A percentile compares a stretch with the other conserved stretches of the same genome.
Conservation (phyloP, 2,329 filamentous ascomycete genomes). For the Ophiostoma perfectum region DNA sequence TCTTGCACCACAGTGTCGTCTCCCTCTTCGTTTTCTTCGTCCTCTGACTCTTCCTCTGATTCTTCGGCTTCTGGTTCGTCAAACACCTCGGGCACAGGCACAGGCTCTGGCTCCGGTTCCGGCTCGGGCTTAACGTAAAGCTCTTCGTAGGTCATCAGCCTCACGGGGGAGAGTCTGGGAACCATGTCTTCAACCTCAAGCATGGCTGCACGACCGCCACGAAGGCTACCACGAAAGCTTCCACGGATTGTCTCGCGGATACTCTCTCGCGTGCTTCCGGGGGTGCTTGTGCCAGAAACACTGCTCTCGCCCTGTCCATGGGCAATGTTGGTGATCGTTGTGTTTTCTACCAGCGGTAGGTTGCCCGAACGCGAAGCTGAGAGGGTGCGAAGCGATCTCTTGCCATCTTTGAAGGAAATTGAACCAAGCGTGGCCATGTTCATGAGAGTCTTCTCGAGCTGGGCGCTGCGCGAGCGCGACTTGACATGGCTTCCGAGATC, state of each 20-base stretch:
- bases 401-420: slow-evolving; percentile 24
- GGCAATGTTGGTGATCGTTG: background rate
- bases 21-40: background rate
- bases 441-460: slow-evolving; percentile 38
- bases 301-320: slow-evolving; percentile 11
- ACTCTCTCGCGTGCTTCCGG: slow-evolving; percentile 6
- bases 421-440: slow-evolving; percentile 22
- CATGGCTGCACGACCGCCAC: slow-evolving; percentile 41
- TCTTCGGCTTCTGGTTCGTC: background rate
- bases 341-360: slow-evolving; percentile 34
- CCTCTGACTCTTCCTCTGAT: background rate
- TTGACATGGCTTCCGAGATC: slow-evolving; percentile 42
- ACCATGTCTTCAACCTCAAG: slow-evolving; percentile 45
- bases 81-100: background rate
- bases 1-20: slow-evolving; percentile 11
- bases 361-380: slow-evolving; percentile 35
- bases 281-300: background rate
- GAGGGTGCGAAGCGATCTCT: slow-evolving; percentile 28
- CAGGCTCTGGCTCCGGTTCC: background rate
- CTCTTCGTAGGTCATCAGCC: slow-evolving; percentile 45
- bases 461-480: slow-evolving; percentile 45
- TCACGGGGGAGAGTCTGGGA: slow-evolving; percentile 41
- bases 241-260: background rate
- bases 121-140: slow-evolving; percentile 35
- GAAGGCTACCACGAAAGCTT: slow-evolving; percentile 25